Evolutionary conservation across 495 filamentous ascomycete genomes (phyloP).

Genomic region (Bacidia rubella): DNA sequence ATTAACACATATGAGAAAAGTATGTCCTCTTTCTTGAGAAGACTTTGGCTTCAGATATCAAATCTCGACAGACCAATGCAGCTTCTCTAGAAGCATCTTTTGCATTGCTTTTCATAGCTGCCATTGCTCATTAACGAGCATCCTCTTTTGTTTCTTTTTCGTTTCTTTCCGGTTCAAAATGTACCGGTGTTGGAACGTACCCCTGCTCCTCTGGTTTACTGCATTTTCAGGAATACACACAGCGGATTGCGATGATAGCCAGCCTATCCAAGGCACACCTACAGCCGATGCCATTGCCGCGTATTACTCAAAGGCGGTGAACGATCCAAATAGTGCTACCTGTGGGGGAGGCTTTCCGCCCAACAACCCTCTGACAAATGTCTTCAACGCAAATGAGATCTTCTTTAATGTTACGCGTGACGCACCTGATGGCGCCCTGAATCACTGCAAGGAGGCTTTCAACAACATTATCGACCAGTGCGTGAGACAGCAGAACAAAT

Average conservation of each 20-base stretch:
- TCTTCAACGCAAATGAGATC: slow-evolving; percentile 4
- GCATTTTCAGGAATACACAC: too few relatives aligned
- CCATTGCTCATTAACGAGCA: too few relatives aligned
- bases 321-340: not conserved
- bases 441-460: not conserved
- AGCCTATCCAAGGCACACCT: not conserved
- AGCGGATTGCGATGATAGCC: not conserved
- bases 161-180: too few relatives aligned
- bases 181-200: too few relatives aligned
- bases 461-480: slow-evolving; percentile 1
- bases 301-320: not conserved
- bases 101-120: too few relatives aligned
- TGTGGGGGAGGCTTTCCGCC: slow-evolving; percentile 2
- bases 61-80: too few relatives aligned
- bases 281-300: not conserved
- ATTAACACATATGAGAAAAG: too few relatives aligned
- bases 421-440: not conserved
- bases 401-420: slow-evolving; percentile 1
- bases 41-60: too few relatives aligned
- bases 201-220: too few relatives aligned
- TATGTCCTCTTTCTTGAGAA: too few relatives aligned
- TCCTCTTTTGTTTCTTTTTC: too few relatives aligned
- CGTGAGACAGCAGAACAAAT: not conserved
- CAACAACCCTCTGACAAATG: slow-evolving; percentile 1
- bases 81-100: too few relatives aligned